Conservation (phyloP, 495 filamentous ascomycete species). For the Aspergillus bridgeri region DNA sequence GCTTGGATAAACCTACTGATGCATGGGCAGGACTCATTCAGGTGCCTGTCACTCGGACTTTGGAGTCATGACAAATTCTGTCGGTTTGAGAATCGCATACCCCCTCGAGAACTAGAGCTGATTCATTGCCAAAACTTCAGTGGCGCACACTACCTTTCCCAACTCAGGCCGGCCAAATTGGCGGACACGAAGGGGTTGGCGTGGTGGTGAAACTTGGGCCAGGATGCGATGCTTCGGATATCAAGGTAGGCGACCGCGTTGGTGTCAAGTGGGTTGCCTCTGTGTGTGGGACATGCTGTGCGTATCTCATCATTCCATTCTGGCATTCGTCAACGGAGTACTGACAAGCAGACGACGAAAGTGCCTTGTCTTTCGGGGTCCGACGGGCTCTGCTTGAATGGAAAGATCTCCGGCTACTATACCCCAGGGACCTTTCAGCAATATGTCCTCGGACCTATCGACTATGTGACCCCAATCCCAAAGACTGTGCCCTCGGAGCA, state of each 20-base stretch:
- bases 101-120: not conserved
- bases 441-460: conserved; percentile 50
- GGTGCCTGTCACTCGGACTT: conserved; percentile 60
- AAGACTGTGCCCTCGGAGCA: conserved; percentile 44
- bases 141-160: not conserved
- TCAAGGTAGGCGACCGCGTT: conserved; percentile 55
- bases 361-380: conserved; percentile 42
- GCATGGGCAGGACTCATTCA: conserved; percentile 45
- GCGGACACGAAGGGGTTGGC: not conserved
- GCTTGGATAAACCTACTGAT: not conserved
- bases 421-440: conserved; percentile 55
- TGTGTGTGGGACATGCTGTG: conserved; percentile 29
- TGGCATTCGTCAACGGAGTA: no score
- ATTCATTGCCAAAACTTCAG: not conserved
- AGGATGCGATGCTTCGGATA: conserved; percentile 39
- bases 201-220: not conserved
- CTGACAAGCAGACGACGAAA: no score
- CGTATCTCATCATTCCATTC: no score
- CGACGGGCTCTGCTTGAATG: conserved; percentile 47
- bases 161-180: not conserved
- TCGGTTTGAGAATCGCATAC: conserved; percentile 4
- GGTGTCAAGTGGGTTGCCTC: conserved; percentile 44
- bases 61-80: conserved; percentile 49
- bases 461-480: conserved; percentile 59
- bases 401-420: conserved; percentile 34